Conservation (phyloP, 2,329 filamentous ascomycete genomes). For the Coniochaeta sp. region DNA sequence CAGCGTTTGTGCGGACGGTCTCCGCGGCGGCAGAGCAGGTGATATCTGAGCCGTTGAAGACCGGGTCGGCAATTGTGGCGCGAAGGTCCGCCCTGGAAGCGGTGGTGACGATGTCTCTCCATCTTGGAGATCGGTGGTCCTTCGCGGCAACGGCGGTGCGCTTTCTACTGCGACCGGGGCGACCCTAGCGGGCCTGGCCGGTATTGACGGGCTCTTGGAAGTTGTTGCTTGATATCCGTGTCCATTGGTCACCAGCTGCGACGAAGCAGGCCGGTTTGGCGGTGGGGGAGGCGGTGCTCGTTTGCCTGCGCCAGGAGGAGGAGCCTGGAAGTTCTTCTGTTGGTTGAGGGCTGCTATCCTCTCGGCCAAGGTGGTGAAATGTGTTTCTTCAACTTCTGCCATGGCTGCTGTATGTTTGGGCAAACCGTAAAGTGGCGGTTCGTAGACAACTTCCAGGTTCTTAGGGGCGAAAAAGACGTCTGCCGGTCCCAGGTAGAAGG, state of each 20-base stretch:
- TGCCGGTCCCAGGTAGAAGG: too few relatives aligned
- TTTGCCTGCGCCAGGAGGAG: constrained; percentile 22
- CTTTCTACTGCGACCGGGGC: constrained; percentile 11
- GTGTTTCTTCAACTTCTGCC: constrained; percentile 55
- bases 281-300: constrained; percentile 35
- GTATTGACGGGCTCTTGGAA: constrained; percentile 26
- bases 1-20: constrained; percentile 35
- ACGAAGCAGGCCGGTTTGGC: constrained; percentile 28
- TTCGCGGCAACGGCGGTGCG: constrained; percentile 30
- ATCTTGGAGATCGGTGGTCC: constrained; percentile 20
- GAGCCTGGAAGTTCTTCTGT: constrained; percentile 48
- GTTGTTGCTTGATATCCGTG: constrained; percentile 24
- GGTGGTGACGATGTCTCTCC: constrained; percentile 14
- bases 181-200: constrained; percentile 25
- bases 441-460: background rate
- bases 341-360: constrained; percentile 57
- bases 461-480: too few relatives aligned
- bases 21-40: constrained; percentile 43
- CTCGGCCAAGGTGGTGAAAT: constrained; percentile 52
- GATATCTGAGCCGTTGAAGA: constrained; percentile 29
- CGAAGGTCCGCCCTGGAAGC: constrained; percentile 17
- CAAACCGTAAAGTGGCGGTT: background rate
- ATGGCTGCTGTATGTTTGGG: constrained; percentile 25
- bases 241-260: constrained; percentile 13
- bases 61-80: constrained; percentile 28